Base-by-base conservation (phyloP, 805 yeast species). In the Kodamaea laetipori region DNA sequence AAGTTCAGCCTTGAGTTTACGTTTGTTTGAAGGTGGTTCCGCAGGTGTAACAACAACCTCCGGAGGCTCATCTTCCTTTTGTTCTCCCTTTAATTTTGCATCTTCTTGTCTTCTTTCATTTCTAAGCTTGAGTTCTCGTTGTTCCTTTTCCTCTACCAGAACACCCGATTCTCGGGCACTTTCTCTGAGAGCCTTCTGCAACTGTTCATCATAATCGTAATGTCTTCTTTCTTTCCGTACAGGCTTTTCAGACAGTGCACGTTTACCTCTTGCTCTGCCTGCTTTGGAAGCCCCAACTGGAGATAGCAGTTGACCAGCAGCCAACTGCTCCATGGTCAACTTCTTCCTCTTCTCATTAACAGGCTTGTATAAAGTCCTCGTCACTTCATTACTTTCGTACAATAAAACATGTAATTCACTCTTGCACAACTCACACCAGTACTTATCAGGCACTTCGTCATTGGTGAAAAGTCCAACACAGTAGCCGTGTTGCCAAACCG, bases 401-500 rank as follows among this genome's bases (percentile, higher is more conserved):
- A 84, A 67, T 41, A 73, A 50, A 3, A 76, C 64, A 61, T 92
- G 99, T 37, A 86, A 66, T 23, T 86, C 90, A 0, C 97, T 97
- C 50, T 82, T 80, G 68, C 99, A 92, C 51, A 68, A 65, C 61
- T 92, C 99, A 72, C 99, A 92, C 87, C 90, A 89, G 64, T 94
- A 92, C 63, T 87, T 87, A 45, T 92, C 97, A 3, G 97, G 97
- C 1, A 89, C 87, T 39, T 79, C 83, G 10, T 78, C 80, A 48
- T 82, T 88, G 39, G 79, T 81, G 43, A 73, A 73, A 45, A 92
- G 80, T 1, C 97, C 95, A 27, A 92, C 97, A 70, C 99, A 92
- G 66, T 74, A 88, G 1, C 97, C 98, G 62, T 92, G 99, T 64
- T 92, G 99, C 99, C 99, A 92, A 6, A 85, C 96, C 13, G 87